Evolutionary conservation across 768 basidiomycete species (phyloP).

Genomic region (Kwoniella sp.): DNA sequence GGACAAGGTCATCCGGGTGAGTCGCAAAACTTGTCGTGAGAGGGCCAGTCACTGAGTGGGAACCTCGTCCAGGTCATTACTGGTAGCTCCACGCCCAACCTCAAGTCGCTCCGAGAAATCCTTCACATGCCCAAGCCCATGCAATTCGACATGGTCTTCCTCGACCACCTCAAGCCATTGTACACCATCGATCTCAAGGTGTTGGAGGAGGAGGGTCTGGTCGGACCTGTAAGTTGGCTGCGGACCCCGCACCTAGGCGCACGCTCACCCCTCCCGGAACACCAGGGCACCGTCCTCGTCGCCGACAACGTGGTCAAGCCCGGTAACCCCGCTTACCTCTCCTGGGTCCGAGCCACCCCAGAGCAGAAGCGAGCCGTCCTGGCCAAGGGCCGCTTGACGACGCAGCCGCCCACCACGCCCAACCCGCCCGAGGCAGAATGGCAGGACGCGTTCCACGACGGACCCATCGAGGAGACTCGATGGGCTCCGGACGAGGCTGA

Average conservation of each 20-base stretch:
- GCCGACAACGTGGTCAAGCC: slow-evolving; percentile 50
- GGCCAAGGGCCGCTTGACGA: slow-evolving; percentile 10
- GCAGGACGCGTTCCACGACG: slow-evolving; percentile 39
- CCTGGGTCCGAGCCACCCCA: slow-evolving; percentile 44
- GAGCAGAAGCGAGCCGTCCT: slow-evolving; percentile 32
- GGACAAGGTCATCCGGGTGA: slow-evolving; percentile 40
- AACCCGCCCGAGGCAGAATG: slow-evolving; percentile 35
- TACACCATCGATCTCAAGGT: slow-evolving; percentile 48
- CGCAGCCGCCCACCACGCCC: slow-evolving; percentile 33
- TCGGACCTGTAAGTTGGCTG: slow-evolving; percentile 37
- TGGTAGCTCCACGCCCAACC: slow-evolving; percentile 35
- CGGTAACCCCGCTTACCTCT: slow-evolving; percentile 48
- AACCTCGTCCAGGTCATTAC: slow-evolving; percentile 32
- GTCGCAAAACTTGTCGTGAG: background rate
- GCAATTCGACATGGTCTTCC: slow-evolving; percentile 47
- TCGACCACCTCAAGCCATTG: slow-evolving; percentile 47
- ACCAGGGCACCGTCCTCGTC: slow-evolving; percentile 44
- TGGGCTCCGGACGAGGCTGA: slow-evolving; percentile 45
- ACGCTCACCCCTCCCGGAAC: background rate
- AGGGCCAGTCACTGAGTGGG: background rate
- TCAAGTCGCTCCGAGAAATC: slow-evolving; percentile 34
- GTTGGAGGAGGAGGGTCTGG: slow-evolving; percentile 45
- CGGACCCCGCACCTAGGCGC: background rate
- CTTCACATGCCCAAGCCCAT: slow-evolving; percentile 36
- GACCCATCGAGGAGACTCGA: slow-evolving; percentile 41